phyloP scores from a whole-genome alignment of 768 basidiomycete genomes.

The Tulasnella sp. region DNA sequence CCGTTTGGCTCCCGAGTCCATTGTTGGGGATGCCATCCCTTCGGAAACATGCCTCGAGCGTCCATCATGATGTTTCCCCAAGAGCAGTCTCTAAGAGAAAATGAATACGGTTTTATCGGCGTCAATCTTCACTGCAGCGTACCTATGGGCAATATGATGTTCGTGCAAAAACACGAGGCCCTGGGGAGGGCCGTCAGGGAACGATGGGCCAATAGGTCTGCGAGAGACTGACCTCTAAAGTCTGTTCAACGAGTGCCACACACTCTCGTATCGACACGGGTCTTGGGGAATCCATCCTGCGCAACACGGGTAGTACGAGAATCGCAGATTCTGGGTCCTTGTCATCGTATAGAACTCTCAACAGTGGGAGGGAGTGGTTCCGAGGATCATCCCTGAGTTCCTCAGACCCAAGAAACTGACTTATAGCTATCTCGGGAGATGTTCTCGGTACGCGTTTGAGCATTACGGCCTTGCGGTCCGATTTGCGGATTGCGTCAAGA shows the following conservation, averaged over 20 bases:
- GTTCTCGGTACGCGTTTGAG: background rate
- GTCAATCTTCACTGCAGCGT: background rate
- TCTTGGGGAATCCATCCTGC: background rate
- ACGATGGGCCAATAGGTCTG: too few species aligned
- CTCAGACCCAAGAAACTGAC: background rate
- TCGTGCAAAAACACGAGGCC: conserved; percentile 10
- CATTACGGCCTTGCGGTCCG: background rate
- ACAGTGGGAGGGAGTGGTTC: background rate
- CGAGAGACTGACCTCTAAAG: conserved; percentile 1
- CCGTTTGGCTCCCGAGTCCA: background rate
- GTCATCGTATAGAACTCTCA: conserved; percentile 1
- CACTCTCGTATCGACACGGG: background rate
- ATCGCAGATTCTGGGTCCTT: background rate
- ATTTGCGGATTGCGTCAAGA: conserved; percentile 3
- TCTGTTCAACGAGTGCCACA: conserved; percentile 6
- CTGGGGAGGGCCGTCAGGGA: background rate
- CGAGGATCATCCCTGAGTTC: background rate
- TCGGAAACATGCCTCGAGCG: background rate
- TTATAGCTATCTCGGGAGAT: background rate
- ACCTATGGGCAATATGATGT: conserved; percentile 11
- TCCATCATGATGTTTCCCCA: conserved; percentile 15
- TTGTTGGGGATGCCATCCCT: background rate
- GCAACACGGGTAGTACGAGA: conserved; percentile 7
- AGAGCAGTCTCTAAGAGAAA: conserved; percentile 4
- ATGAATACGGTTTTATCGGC: background rate